These are phyloP conservation scores for Tausonia pullulans DNA, from an alignment of 1,284 basidiomycete species.

Conservation along the genomic window DNA sequence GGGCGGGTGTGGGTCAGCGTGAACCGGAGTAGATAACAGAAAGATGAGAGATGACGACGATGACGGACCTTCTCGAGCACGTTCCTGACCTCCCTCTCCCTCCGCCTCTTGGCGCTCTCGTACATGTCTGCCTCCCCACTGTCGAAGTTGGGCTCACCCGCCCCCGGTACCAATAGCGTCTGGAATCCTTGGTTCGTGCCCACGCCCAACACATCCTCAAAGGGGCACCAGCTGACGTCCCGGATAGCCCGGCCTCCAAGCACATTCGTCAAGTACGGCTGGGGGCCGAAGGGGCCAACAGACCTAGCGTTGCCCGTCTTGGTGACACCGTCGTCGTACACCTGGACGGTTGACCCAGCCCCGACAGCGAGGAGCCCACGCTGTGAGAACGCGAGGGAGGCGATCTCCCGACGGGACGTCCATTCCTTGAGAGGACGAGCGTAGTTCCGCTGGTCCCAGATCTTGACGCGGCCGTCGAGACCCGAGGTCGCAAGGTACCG, in stretches of 20 bases:
- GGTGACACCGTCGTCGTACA: conserved; percentile 34
- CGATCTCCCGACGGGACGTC: conserved; percentile 48
- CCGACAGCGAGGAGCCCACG: conserved; percentile 74
- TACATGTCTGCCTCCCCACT: conserved; percentile 87
- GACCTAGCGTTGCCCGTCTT: not conserved
- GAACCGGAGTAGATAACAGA: not conserved
- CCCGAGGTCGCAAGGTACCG: conserved; percentile 86
- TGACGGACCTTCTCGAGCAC: conserved; percentile 72
- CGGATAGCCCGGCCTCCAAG: conserved; percentile 30
- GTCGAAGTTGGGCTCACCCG: conserved; percentile 92
- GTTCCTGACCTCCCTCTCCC: conserved; percentile 82
- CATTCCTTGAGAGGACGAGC: conserved; percentile 74
- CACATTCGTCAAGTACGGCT: conserved; percentile 73
- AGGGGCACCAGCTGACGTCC: conserved; percentile 62
- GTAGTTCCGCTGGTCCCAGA: conserved; percentile 95
- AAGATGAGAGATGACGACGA: not conserved
- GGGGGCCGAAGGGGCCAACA: conserved; percentile 38
- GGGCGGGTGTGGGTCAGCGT: not conserved
- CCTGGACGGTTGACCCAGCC: conserved; percentile 68
- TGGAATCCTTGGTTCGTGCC: conserved; percentile 60
- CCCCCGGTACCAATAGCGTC: conserved; percentile 76
- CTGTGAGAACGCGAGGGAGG: conserved; percentile 41
- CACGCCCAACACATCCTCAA: conserved; percentile 81
- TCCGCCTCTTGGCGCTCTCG: conserved; percentile 67
- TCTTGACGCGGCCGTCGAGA: conserved; percentile 77